phyloP scores from a whole-genome alignment of 2,329 filamentous ascomycete species.

The Claviceps digitariae region DNA sequence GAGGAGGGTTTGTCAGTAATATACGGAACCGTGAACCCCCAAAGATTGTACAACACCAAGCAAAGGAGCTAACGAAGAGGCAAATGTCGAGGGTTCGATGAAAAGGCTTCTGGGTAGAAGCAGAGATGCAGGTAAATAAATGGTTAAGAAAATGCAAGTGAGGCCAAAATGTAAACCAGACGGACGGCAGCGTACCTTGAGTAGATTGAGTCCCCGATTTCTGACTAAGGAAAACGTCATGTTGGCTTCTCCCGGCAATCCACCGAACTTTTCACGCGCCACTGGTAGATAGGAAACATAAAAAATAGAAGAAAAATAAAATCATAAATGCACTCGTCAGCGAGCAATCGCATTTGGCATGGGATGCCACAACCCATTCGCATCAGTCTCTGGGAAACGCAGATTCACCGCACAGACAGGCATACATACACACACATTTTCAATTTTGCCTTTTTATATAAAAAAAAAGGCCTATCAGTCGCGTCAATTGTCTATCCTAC shows the following conservation, averaged over 20 bases:
- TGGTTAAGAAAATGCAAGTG: too few species aligned
- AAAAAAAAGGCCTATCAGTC: background rate
- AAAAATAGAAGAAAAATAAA: too few species aligned
- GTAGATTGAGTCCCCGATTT: background rate
- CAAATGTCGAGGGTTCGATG: background rate
- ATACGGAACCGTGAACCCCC: background rate
- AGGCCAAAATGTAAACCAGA: too few species aligned
- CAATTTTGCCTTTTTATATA: too few species aligned
- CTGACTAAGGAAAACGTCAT: background rate
- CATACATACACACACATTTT: too few species aligned
- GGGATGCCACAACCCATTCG: background rate
- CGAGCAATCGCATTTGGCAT: background rate
- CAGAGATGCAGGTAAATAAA: background rate
- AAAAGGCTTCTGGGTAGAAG: background rate
- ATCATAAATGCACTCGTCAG: background rate
- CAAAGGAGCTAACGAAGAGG: background rate
- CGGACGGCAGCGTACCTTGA: too few species aligned
- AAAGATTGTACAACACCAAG: background rate
- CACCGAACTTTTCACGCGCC: background rate
- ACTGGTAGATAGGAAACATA: background rate
- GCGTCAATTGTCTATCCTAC: background rate
- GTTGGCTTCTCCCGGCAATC: background rate
- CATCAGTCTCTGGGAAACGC: background rate
- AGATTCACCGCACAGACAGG: background rate
- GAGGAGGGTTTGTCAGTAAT: background rate